Evolutionary conservation across 495 filamentous ascomycete species (phyloP).

Genomic region (Aspergillus avenaceus): DNA sequence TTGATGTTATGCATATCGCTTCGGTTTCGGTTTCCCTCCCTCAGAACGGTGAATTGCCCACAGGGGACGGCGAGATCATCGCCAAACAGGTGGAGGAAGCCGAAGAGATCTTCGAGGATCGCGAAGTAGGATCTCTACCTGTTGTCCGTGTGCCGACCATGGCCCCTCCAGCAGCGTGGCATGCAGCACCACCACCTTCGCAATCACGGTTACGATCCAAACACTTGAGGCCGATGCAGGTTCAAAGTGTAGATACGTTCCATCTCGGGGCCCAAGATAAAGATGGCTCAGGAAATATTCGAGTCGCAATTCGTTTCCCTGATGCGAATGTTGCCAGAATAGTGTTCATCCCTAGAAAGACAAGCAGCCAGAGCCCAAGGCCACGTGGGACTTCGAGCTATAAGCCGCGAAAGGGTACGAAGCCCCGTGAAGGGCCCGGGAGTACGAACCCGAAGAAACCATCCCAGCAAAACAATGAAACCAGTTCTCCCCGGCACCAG

Average conservation of each 20-base stretch:
- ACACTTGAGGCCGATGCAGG: conserved; percentile 34
- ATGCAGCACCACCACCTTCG: conserved; percentile 36
- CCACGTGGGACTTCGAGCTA: conserved; percentile 25
- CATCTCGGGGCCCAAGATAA: conserved; percentile 30
- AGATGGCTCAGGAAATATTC: conserved; percentile 30
- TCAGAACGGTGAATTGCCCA: conserved; percentile 20
- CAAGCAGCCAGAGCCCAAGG: conserved; percentile 17
- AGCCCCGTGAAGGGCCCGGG: conserved; percentile 27
- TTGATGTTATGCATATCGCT: conserved; percentile 50
- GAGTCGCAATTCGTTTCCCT: conserved; percentile 32
- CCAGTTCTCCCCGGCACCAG: conserved; percentile 26
- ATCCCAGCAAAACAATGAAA: conserved; percentile 22
- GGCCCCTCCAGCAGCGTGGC: conserved; percentile 52
- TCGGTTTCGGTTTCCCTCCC: conserved; percentile 60
- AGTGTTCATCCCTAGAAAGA: conserved; percentile 29
- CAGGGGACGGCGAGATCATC: conserved; percentile 39
- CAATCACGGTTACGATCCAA: conserved; percentile 30
- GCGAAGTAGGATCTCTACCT: conserved; percentile 73
- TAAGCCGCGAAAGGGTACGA: conserved; percentile 34
- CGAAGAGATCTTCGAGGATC: conserved; percentile 79
- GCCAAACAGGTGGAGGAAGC: conserved; percentile 67
- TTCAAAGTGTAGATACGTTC: conserved; percentile 36
- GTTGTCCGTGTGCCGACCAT: conserved; percentile 61
- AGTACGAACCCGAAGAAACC: conserved; percentile 23
- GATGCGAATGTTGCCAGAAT: conserved; percentile 28